Base-by-base conservation (phyloP, 495 filamentous ascomycete species). In the Pyrenopolyporus hunteri region DNA sequence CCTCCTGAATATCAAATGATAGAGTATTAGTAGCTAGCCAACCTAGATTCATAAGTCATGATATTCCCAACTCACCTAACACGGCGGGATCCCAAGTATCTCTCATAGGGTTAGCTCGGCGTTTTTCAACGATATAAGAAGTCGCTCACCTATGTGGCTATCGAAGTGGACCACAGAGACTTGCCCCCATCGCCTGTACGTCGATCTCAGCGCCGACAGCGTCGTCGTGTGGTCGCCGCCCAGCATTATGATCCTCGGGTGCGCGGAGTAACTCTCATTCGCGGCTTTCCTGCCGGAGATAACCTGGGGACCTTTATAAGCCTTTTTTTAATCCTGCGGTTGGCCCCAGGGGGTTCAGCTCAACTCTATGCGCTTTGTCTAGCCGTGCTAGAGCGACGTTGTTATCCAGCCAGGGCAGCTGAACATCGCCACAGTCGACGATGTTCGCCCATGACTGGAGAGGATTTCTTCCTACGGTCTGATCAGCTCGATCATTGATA, bases 81-180 rank as follows among this genome's bases (percentile, higher is more conserved):
- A 75, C 72, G 0, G 83, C 78, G 2, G 91, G 91, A 67, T 91
- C 84, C 90, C 90, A 93, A 0, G 91, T 94, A 72, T 96, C 91
- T 40, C 9, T n/a, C 25, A 3, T 13, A n/a, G 11, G 2, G 42
- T 73, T 25, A 73, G 60, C 53, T 39, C 2, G 22, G 13, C 2
- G 16, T 32, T 16, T 14, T 31, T 28, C 8, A 6, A 22, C 11
- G 11, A 23, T 9, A 42, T 11, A 19, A 14, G 14, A 32, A 1
- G 14, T 17, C 13, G 53, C 70, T 26, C 11, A 73, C 74, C 78
- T 68, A 91, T 77, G 68, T 91, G 88, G 22, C 80, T 83, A 56
- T 91, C 88, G 49, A 90, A 89, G 63, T 91, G 88, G 44, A 91
- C 84, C 1, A 90, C 87, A 2, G 82, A 83, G 19, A 90, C 80